Conservation (phyloP, 192 early-diverging fungal species). For the Coemansia sp. region DNA sequence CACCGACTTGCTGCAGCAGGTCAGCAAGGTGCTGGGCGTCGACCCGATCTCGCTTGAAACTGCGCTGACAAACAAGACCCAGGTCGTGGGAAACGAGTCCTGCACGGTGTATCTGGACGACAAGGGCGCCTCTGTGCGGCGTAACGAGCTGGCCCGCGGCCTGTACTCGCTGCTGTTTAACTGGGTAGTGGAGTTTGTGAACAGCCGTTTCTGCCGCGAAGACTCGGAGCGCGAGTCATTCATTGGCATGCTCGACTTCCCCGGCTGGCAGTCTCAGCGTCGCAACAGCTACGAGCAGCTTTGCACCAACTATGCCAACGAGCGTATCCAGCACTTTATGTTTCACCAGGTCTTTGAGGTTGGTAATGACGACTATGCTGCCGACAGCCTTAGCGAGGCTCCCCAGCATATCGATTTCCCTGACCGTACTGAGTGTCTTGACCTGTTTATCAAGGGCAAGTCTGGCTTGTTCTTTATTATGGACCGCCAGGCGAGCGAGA, state of each 20-base stretch:
- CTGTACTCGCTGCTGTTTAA: conserved; percentile 89
- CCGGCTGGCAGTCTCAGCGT: conserved; percentile 83
- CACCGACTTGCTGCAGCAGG: conserved; percentile 71
- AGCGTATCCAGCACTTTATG: conserved; percentile 63
- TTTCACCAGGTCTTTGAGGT: conserved; percentile 47
- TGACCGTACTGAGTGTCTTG: conserved; percentile 66
- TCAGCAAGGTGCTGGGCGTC: conserved; percentile 84
- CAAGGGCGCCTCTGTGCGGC: conserved; percentile 70
- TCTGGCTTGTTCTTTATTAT: conserved; percentile 76
- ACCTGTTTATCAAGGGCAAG: conserved; percentile 67
- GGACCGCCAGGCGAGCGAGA: conserved; percentile 58
- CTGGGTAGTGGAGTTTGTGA: conserved; percentile 93
- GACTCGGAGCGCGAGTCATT: conserved; percentile 68
- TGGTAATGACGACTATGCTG: conserved; percentile 77
- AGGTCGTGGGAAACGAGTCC: conserved; percentile 78
- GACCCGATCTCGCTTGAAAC: conserved; percentile 72
- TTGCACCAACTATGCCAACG: conserved; percentile 71
- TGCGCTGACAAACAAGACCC: conserved; percentile 81
- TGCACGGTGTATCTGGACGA: conserved; percentile 87
- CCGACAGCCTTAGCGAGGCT: conserved; percentile 66
- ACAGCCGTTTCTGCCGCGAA: conserved; percentile 76
- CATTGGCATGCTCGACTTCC: conserved; percentile 65
- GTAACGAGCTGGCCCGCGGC: conserved; percentile 76
- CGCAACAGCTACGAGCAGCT: conserved; percentile 67
- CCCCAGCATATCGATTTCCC: conserved; percentile 69